These are phyloP conservation scores for Gossypium davidsonii DNA, from an alignment of 441 rosid genomes.

Conservation along the genomic window DNA sequence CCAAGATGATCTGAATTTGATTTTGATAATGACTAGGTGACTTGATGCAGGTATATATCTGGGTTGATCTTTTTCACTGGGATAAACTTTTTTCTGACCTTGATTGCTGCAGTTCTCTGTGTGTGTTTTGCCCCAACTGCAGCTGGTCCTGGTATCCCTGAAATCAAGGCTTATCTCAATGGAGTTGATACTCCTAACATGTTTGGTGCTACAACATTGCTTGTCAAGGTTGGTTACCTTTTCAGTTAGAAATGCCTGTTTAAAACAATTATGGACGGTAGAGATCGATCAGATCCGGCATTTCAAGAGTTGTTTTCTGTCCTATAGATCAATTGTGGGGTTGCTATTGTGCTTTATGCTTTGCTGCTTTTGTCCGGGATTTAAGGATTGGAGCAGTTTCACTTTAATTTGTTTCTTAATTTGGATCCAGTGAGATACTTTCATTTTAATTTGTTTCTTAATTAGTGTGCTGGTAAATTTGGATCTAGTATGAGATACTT, in stretches of 20 bases:
- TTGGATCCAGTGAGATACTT: background rate
- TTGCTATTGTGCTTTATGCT: background rate
- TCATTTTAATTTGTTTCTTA: background rate
- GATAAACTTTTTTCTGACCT: slow-evolving; percentile 55
- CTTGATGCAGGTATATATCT: slow-evolving; percentile 47
- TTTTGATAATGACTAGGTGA: background rate
- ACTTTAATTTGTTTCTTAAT: too few species aligned
- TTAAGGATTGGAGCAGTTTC: background rate
- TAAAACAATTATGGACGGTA: background rate
- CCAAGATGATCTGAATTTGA: slow-evolving; percentile 3
- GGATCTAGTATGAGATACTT: background rate
- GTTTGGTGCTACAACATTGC: slow-evolving; percentile 67
- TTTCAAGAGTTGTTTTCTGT: background rate
- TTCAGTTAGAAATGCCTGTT: background rate
- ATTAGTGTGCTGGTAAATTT: background rate
- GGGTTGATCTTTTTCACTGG: slow-evolving; percentile 59
- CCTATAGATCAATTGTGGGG: background rate
- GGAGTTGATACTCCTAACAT: slow-evolving; percentile 90
- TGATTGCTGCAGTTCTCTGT: slow-evolving; percentile 61
- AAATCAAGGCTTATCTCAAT: slow-evolving; percentile 93
- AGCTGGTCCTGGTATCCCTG: slow-evolving; percentile 97
- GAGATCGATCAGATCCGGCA: background rate
- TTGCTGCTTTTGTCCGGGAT: background rate
- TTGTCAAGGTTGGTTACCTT: slow-evolving; percentile 58
- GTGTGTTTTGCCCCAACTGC: slow-evolving; percentile 91